Evolutionary conservation across 257 asterid genomes (phyloP), one percentile per base, ranked within the genome.

Genomic region (Leptodermis oblonga): DNA sequence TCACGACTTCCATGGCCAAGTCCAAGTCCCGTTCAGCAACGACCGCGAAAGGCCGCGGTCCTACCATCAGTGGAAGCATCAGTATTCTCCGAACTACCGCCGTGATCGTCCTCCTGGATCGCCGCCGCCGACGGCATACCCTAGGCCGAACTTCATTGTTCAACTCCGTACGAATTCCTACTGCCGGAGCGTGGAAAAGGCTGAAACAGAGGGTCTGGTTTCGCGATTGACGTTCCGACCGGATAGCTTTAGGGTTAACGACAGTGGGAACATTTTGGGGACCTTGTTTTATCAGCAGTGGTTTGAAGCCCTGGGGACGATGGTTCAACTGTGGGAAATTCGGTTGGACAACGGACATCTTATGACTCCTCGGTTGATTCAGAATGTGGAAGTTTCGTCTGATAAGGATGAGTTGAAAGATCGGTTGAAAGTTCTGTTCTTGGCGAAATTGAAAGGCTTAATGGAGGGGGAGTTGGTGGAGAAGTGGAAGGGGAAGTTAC

Each of bases 351-450:
- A 75, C 5, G 82, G 52, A 2, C 75, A 70, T 41, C n/a, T 25
- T n/a, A 78, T 88, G 34, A 73, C 60, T 49, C 96, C 96, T 3
- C 45, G 78, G 37, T 68, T 90, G 25, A 48, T 71, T 48, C 72
- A 22, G 33, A 66, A 81, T 37, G 76, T 86, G 13, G 62, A 63
- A 54, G 82, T 82, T 49, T 76, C 92, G 0, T 93, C 97, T 0
- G 97, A 93, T 79, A 83, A 74, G 83, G 75, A 41, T 18, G 99
- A 93, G 74, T 62, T 90, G 79, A 73, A 67, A 54, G 84, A 77
- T 53, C 78, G 79, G 36, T 69, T 90, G 62, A 81, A 75, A 71
- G 23, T 46, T 20, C 26, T 86, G 72, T 93, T 93, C 64, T 2
- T 87, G 66, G 77, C 65, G 71, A 81, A 82, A 53, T 65, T 91